phyloP scores from a whole-genome alignment of 108 stramenopile species.

The Fragilaria radians region DNA sequence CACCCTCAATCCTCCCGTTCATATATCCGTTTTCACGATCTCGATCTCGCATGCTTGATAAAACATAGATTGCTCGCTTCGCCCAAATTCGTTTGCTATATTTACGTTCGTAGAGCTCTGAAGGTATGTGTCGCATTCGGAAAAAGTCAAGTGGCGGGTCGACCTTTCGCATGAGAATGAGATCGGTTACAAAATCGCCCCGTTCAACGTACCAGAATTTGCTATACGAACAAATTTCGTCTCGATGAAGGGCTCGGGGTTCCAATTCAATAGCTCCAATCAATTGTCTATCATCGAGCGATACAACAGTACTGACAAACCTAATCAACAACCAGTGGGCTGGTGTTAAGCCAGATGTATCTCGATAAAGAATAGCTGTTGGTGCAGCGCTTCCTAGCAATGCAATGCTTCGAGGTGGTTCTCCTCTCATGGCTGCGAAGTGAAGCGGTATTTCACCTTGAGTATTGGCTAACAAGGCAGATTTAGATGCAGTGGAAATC shows the following conservation, averaged over 20 bases:
- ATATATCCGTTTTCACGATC: constrained; percentile 16
- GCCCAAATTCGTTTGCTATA: constrained; percentile 17
- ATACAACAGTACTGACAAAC: constrained; percentile 53
- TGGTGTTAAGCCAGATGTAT: constrained; percentile 64
- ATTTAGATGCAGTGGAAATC: constrained; percentile 10
- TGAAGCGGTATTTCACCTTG: constrained; percentile 71
- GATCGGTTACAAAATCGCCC: constrained; percentile 37
- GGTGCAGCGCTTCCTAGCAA: constrained; percentile 56
- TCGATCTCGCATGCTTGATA: constrained; percentile 35
- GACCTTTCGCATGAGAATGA: constrained; percentile 31
- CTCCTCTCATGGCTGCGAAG: constrained; percentile 73
- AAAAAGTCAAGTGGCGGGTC: constrained; percentile 75
- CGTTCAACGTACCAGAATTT: constrained; percentile 49
- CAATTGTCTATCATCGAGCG: constrained; percentile 34
- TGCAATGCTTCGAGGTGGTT: constrained; percentile 50
- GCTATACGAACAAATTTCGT: constrained; percentile 11
- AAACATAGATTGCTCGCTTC: constrained; percentile 22
- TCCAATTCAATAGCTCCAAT: constrained; percentile 9
- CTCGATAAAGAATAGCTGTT: constrained; percentile 44
- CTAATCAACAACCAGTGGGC: constrained; percentile 72
- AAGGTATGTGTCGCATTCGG: constrained; percentile 69
- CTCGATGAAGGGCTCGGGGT: background rate
- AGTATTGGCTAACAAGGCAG: constrained; percentile 49
- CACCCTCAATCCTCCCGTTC: no score
- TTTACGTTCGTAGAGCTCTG: constrained; percentile 31